These are phyloP conservation scores for Picea abies DNA, from an alignment of 83 land plant species.

Conservation along the genomic window DNA sequence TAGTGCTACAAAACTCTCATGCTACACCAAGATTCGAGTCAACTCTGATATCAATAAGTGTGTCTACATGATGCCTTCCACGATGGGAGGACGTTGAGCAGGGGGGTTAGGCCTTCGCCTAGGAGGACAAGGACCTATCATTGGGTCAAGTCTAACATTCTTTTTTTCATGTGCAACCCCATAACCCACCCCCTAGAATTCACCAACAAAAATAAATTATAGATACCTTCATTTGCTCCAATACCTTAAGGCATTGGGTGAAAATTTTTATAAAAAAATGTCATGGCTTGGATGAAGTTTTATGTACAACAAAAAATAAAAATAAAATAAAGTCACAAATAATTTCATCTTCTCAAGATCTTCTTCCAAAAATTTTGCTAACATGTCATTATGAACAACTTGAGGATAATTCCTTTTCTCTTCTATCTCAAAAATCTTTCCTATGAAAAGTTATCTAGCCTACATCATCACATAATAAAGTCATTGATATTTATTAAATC, in stretches of 20 bases:
- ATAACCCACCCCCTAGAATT: too few species aligned
- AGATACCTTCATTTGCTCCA: not conserved
- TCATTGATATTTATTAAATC: too few species aligned
- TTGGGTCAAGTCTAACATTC: too few species aligned
- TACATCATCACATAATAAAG: not conserved
- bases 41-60: too few species aligned
- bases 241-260: not conserved
- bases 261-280: not conserved
- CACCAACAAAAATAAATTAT: too few species aligned
- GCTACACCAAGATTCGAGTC: too few species aligned
- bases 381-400: not conserved
- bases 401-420: not conserved
- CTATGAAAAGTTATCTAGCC: not conserved
- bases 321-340: not conserved
- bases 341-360: not conserved
- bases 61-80: too few species aligned
- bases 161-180: too few species aligned
- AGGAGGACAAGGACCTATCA: too few species aligned
- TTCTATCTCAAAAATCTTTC: not conserved
- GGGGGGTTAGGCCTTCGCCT: too few species aligned
- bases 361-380: not conserved
- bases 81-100: too few species aligned
- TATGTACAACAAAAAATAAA: not conserved
- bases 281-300: slow-evolving; percentile 3
- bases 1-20: too few species aligned